Conservation (phyloP, 306 rosid genomes). For the Begonia masoniana region DNA sequence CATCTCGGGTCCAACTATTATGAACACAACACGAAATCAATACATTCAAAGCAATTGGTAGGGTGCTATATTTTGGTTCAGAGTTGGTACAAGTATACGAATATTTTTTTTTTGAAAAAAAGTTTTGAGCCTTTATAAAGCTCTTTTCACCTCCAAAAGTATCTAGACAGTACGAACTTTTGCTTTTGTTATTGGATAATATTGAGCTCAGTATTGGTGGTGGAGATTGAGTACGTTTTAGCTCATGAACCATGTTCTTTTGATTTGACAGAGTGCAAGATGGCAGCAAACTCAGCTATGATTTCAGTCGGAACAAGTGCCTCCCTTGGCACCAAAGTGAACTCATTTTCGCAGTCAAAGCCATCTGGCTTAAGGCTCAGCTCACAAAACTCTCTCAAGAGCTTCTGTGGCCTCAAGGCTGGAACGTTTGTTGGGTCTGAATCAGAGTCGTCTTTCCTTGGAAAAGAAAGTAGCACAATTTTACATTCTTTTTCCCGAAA, state of each 20-base stretch:
- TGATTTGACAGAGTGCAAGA: conserved; percentile 27
- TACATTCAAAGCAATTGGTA: too few species aligned
- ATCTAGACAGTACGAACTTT: too few species aligned
- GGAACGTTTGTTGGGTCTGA: conserved; percentile 23
- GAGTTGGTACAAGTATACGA: too few species aligned
- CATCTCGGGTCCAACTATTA: too few species aligned
- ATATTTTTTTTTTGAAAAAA: too few species aligned
- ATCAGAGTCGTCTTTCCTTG: conserved; percentile 44
- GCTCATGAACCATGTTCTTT: background rate
- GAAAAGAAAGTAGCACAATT: conserved; percentile 38
- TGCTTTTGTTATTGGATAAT: too few species aligned
- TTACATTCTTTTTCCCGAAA: conserved; percentile 38
- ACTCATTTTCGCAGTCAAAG: conserved; percentile 34
- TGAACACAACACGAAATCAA: too few species aligned
- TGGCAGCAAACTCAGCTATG: conserved; percentile 61
- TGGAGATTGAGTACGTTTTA: background rate
- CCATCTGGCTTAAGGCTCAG: conserved; percentile 33
- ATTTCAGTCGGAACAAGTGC: conserved; percentile 40
- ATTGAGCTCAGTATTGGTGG: too few species aligned
- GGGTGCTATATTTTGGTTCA: too few species aligned
- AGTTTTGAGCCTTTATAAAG: too few species aligned
- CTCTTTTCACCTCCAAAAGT: too few species aligned
- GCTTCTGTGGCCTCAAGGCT: conserved; percentile 66
- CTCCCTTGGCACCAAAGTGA: conserved; percentile 34
- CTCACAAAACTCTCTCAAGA: conserved; percentile 37